phyloP scores from a whole-genome alignment of 192 early-diverging fungal genomes.

The Coemansia sp. region DNA sequence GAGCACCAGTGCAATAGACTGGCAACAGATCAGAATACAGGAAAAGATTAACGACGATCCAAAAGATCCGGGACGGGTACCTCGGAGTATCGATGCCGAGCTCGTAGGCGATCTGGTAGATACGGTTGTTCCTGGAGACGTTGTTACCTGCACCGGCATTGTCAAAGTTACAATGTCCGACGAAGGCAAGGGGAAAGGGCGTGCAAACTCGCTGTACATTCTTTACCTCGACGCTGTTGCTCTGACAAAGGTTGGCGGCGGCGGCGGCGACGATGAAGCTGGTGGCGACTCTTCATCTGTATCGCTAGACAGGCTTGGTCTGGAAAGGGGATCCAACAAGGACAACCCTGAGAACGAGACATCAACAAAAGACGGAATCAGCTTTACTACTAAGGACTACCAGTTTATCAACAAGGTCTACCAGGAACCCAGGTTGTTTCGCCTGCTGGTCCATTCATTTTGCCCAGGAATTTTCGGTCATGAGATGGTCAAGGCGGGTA shows the following conservation, averaged over 20 bases:
- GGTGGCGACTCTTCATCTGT: conserved; percentile 3
- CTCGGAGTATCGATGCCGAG: conserved; percentile 77
- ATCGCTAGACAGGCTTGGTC: neutral
- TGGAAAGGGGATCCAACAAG: neutral
- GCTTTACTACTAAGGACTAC: conserved; percentile 70
- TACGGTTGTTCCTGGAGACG: conserved; percentile 75
- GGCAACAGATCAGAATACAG: conserved; percentile 80
- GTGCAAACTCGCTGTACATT: conserved; percentile 63
- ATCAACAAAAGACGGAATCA: conserved; percentile 62
- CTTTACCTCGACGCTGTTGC: conserved; percentile 72
- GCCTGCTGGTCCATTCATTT: conserved; percentile 73
- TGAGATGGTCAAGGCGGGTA: conserved; percentile 81
- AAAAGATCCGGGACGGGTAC: conserved; percentile 65
- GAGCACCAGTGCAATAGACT: conserved; percentile 64
- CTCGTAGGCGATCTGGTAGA: conserved; percentile 74
- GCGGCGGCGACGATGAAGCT: conserved; percentile 23
- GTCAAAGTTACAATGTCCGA: conserved; percentile 70
- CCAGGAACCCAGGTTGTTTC: conserved; percentile 61
- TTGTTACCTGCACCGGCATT: conserved; percentile 70
- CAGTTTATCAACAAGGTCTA: conserved; percentile 67
- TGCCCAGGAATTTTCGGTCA: conserved; percentile 81
- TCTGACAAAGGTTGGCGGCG: conserved; percentile 58
- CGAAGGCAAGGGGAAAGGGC: conserved; percentile 57
- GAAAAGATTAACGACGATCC: conserved; percentile 75
- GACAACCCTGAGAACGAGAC: conserved; percentile 31